These are phyloP conservation scores for Pseudogymnoascus sp. DNA, from an alignment of 2,329 filamentous ascomycete species.

Conservation along the genomic window DNA sequence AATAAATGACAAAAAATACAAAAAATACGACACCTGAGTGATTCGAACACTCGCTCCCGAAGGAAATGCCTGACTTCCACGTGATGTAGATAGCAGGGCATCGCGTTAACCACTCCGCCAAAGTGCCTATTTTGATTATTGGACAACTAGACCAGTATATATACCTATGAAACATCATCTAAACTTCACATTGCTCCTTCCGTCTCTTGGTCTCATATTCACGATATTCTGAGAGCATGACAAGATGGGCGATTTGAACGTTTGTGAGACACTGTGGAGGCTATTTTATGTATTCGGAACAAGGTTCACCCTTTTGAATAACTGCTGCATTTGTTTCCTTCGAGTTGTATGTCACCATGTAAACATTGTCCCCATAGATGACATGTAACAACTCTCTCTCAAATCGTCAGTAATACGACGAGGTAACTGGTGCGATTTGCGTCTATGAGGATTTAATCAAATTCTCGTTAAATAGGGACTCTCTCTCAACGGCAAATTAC, in stretches of 20 bases:
- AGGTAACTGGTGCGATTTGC: too few relatives aligned
- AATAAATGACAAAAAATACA: not conserved
- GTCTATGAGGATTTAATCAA: too few relatives aligned
- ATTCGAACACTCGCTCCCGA: slow-evolving; percentile 11
- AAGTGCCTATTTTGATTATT: slow-evolving; percentile 9
- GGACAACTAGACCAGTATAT: not conserved
- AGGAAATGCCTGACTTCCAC: slow-evolving; percentile 10
- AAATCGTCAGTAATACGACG: too few relatives aligned
- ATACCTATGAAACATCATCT: not conserved
- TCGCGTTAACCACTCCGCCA: slow-evolving; percentile 11
- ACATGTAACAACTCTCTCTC: too few relatives aligned
- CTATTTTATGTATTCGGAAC: too few relatives aligned
- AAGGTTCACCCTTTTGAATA: not conserved
- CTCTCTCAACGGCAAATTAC: not conserved
- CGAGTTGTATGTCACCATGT: not conserved
- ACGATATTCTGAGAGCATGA: not conserved
- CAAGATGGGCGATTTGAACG: not conserved
- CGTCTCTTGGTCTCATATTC: not conserved
- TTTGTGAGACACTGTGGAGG: not conserved
- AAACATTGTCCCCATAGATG: not conserved
- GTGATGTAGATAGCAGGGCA: slow-evolving; percentile 8
- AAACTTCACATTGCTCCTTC: not conserved
- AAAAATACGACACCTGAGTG: slow-evolving; percentile 10
- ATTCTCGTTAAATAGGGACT: too few relatives aligned
- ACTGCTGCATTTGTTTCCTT: not conserved